Evolutionary conservation across 2,329 filamentous ascomycete species (phyloP).

Genomic region (Aspergillus transmontanensis): DNA sequence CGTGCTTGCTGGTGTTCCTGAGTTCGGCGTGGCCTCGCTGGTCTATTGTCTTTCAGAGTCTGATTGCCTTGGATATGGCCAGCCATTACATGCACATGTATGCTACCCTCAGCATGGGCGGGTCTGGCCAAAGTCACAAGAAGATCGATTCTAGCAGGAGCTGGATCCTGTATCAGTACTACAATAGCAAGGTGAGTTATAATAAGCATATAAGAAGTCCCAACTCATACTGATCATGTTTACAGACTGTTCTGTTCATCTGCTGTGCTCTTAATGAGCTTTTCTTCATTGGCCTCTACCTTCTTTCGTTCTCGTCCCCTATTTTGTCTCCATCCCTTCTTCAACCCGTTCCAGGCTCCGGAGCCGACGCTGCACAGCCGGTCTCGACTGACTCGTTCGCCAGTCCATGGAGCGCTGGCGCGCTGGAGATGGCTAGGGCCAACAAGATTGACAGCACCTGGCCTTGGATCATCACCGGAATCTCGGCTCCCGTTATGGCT

Average conservation of each 20-base stretch:
- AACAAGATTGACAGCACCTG: constrained; percentile 84
- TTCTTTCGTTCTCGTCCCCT: constrained; percentile 94
- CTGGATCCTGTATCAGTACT: constrained; percentile 91
- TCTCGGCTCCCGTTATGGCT: constrained; percentile 85
- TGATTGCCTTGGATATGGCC: constrained; percentile 90
- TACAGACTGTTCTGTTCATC: constrained; percentile 82
- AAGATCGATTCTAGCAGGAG: constrained; percentile 85
- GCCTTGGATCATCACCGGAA: constrained; percentile 77
- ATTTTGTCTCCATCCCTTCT: constrained; percentile 83
- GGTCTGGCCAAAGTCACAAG: constrained; percentile 82
- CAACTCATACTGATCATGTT: constrained; percentile 14
- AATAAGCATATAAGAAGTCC: constrained; percentile 1
- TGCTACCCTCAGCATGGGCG: constrained; percentile 85
- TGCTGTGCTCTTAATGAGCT: constrained; percentile 90
- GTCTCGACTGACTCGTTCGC: constrained; percentile 76
- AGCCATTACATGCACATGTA: constrained; percentile 99
- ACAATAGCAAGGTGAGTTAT: constrained; percentile 85
- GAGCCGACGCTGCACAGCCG: constrained; percentile 64
- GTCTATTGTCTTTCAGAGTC: constrained; percentile 88
- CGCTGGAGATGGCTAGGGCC: constrained; percentile 86
- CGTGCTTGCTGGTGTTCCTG: constrained; percentile 91
- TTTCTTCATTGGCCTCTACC: constrained; percentile 98
- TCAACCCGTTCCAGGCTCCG: constrained; percentile 43
- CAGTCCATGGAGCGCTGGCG: constrained; percentile 87
- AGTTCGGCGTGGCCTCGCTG: constrained; percentile 92